Conservation (phyloP, 2,329 filamentous ascomycete species). For the Pyrenophora tritici-repentis region DNA sequence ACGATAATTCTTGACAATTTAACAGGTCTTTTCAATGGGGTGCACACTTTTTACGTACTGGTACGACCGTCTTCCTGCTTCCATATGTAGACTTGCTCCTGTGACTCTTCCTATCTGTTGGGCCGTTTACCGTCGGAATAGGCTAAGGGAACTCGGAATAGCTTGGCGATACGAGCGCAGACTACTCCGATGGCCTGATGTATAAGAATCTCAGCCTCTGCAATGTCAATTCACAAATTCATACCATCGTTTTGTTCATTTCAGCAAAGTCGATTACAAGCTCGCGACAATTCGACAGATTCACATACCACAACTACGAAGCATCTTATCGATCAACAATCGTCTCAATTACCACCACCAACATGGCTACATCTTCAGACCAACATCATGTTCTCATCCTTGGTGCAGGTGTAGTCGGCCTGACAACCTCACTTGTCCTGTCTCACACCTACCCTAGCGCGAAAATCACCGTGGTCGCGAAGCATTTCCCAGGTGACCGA, state of each 20-base stretch:
- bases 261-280: too few relatives aligned
- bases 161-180: not conserved
- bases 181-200: not conserved
- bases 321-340: not conserved
- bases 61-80: too few relatives aligned
- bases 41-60: too few relatives aligned
- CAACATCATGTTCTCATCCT: conserved; percentile 34
- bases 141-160: conserved; percentile 2
- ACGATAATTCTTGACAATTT: too few relatives aligned
- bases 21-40: too few relatives aligned
- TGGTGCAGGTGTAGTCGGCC: conserved; percentile 67
- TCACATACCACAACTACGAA: too few relatives aligned
- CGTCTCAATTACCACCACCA: not conserved
- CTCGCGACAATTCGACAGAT: too few relatives aligned
- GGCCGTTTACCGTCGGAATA: conserved; percentile 20
- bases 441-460: conserved; percentile 59
- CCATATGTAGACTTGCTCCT: too few relatives aligned
- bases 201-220: not conserved
- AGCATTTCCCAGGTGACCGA: conserved; percentile 93
- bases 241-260: not conserved
- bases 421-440: conserved; percentile 67
- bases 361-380: conserved; percentile 18
- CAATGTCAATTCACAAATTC: not conserved
- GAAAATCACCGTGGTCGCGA: conserved; percentile 73
- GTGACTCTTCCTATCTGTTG: not conserved